These are phyloP conservation scores for Trametes cubensis DNA, from an alignment of 768 basidiomycete species.

Conservation along the genomic window DNA sequence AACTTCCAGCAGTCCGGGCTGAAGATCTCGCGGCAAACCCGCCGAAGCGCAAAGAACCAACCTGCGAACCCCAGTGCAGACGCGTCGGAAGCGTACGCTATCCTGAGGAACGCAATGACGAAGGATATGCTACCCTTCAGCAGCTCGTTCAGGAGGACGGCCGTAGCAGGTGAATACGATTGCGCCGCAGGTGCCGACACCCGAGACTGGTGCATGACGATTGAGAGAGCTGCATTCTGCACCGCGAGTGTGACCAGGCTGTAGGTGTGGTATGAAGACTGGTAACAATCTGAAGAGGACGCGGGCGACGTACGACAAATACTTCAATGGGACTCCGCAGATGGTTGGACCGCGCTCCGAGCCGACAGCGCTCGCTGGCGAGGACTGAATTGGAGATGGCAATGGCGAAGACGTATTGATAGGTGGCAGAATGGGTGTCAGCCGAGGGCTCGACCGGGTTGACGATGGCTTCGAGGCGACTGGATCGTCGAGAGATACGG, in stretches of 20 bases:
- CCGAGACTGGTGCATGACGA: constrained; percentile 99
- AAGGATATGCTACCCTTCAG: constrained; percentile 94
- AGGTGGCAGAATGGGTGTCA: constrained; percentile 38
- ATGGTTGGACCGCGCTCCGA: constrained; percentile 49
- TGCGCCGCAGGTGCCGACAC: constrained; percentile 77
- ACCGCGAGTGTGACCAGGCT: constrained; percentile 86
- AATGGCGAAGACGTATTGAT: constrained; percentile 21
- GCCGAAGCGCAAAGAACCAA: constrained; percentile 47
- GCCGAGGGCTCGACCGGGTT: constrained; percentile 31
- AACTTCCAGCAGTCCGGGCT: constrained; percentile 96
- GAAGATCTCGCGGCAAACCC: constrained; percentile 75
- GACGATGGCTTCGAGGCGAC: constrained; percentile 19
- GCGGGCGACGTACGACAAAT: constrained; percentile 63
- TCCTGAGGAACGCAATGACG: constrained; percentile 70
- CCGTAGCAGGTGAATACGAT: constrained; percentile 91
- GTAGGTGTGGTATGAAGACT: constrained; percentile 1
- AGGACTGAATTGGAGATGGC: constrained; percentile 22
- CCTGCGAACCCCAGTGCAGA: constrained; percentile 33
- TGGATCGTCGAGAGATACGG: constrained; percentile 42
- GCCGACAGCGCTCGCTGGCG: constrained; percentile 14
- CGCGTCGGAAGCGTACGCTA: constrained; percentile 41
- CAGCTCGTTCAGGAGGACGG: constrained; percentile 92
- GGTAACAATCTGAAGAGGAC: constrained; percentile 16
- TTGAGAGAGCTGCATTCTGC: constrained; percentile 93
- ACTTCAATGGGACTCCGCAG: constrained; percentile 77